Evolutionary conservation across 202 grass and related monocot genomes (phyloP).

Genomic region (Sporobolus alterniflorus): DNA sequence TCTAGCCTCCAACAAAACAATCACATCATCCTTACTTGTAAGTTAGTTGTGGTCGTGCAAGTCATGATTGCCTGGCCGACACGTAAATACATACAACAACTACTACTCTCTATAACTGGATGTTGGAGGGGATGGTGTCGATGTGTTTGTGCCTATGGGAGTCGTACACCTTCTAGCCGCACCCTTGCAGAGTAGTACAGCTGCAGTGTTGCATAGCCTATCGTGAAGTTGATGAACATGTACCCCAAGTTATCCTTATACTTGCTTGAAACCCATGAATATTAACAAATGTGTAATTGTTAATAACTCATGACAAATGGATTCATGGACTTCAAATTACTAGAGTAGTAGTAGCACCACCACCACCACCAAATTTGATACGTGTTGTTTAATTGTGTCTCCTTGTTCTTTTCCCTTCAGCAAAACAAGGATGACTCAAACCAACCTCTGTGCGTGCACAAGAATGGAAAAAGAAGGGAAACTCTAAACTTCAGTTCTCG

Average conservation of each 20-base stretch:
- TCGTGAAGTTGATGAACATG: slow-evolving; percentile 82
- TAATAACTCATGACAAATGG: too few species aligned
- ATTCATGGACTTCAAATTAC: too few species aligned
- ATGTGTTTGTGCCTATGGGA: slow-evolving; percentile 55
- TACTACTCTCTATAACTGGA: too few species aligned
- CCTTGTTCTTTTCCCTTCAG: neutral
- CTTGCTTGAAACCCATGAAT: neutral
- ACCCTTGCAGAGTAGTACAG: slow-evolving; percentile 39
- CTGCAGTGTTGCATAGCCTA: slow-evolving; percentile 14
- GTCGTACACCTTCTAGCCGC: slow-evolving; percentile 41
- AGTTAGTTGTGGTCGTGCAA: neutral
- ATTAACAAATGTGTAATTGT: too few species aligned
- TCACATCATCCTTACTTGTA: neutral
- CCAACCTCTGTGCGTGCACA: neutral
- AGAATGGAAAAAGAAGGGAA: neutral
- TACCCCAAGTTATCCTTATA: slow-evolving; percentile 54
- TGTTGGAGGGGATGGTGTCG: slow-evolving; percentile 37
- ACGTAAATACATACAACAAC: too few species aligned
- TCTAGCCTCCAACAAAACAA: too few species aligned
- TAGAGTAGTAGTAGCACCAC: too few species aligned
- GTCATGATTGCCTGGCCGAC: neutral
- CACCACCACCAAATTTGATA: neutral
- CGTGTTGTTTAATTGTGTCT: neutral
- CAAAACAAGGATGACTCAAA: neutral
- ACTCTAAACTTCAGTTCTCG: neutral